phyloP scores from a whole-genome alignment of 768 basidiomycete species.

The Chiua virens region DNA sequence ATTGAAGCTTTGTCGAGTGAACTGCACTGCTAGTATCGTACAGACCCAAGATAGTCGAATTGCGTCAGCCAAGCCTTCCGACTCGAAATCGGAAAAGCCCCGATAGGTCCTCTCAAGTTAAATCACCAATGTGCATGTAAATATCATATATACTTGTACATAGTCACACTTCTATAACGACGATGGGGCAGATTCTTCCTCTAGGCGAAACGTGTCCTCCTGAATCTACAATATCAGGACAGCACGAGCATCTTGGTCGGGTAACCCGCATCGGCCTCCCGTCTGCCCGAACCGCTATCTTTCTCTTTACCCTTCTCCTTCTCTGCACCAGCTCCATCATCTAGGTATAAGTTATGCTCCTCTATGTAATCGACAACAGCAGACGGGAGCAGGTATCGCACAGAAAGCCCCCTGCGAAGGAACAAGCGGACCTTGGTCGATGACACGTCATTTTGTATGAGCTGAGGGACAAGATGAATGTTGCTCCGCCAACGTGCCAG shows the following conservation, averaged over 20 bases:
- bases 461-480: slow-evolving; percentile 88
- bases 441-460: slow-evolving; percentile 96
- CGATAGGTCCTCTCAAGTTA: too few species aligned
- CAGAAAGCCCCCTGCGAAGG: slow-evolving; percentile 75
- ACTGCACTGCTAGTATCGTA: too few species aligned
- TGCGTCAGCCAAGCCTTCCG: too few species aligned
- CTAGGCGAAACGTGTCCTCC: too few species aligned
- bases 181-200: too few species aligned
- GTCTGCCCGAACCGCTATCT: slow-evolving; percentile 30
- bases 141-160: background rate
- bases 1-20: too few species aligned
- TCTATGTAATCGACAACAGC: slow-evolving; percentile 95
- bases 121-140: too few species aligned
- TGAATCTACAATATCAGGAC: background rate
- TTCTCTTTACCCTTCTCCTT: slow-evolving; percentile 41
- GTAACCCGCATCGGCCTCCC: slow-evolving; percentile 20
- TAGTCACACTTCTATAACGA: too few species aligned
- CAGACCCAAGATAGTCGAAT: too few species aligned
- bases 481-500: slow-evolving; percentile 78
- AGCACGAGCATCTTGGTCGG: slow-evolving; percentile 10
- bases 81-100: too few species aligned
- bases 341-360: slow-evolving; percentile 72
- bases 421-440: slow-evolving; percentile 90
- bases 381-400: slow-evolving; percentile 88
- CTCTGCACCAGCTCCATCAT: slow-evolving; percentile 45